Conservation (phyloP, 1,284 basidiomycete species). For the Heterobasidion irregulare region DNA sequence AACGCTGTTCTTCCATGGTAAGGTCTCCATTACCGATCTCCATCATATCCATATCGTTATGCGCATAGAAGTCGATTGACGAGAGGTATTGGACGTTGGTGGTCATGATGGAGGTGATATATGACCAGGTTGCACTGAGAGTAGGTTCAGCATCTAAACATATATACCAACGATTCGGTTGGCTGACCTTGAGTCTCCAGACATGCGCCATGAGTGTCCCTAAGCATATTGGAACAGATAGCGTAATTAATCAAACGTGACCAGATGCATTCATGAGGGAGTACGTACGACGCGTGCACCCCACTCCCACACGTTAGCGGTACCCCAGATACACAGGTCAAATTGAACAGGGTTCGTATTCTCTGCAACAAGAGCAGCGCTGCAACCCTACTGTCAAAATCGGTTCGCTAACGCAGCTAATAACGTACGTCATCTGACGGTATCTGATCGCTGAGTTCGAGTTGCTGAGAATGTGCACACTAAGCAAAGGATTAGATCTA, state of each 20-base stretch:
- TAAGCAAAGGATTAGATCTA: background rate
- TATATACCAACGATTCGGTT: background rate
- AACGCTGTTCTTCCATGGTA: conserved; percentile 41
- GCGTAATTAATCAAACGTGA: background rate
- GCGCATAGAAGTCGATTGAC: conserved; percentile 35
- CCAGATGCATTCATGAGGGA: background rate
- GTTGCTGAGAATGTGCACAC: conserved; percentile 24
- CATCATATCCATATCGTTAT: conserved; percentile 62
- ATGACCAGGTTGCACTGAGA: conserved; percentile 36
- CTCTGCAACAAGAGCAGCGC: conserved; percentile 30
- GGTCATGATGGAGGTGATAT: conserved; percentile 34
- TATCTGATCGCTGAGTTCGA: conserved; percentile 49
- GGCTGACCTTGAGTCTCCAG: conserved; percentile 29
- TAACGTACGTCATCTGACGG: conserved; percentile 41
- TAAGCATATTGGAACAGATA: conserved; percentile 9
- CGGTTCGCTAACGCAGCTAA: background rate
- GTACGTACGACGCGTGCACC: conserved; percentile 38
- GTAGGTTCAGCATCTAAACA: background rate
- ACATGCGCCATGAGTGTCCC: conserved; percentile 53
- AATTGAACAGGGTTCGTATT: conserved; percentile 36
- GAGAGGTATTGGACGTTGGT: conserved; percentile 34
- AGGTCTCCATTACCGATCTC: conserved; percentile 46
- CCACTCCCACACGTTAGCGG: conserved; percentile 44
- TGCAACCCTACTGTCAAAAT: conserved; percentile 10
- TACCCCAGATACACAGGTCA: conserved; percentile 44